A percentile compares a stretch with the other conserved stretches of the same genome.
Conservation (phyloP, 140 eudicot species). For the Bidens hawaiensis region DNA sequence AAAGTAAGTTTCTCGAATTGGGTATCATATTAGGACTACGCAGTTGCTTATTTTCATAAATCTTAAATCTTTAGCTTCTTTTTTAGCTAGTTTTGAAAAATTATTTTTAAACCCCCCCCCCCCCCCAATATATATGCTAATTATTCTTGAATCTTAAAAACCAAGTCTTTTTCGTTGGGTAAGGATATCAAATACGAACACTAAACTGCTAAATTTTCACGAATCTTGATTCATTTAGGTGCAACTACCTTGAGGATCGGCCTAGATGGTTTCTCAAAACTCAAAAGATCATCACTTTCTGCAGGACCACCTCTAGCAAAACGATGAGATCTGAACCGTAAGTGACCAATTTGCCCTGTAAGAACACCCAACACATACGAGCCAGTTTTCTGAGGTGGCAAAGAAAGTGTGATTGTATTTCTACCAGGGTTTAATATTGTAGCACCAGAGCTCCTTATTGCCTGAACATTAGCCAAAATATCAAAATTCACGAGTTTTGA, state of each 20-base stretch:
- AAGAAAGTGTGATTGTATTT: conserved; percentile 63
- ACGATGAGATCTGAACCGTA: conserved; percentile 94
- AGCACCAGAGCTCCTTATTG: conserved; percentile 72
- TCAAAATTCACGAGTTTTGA: not conserved
- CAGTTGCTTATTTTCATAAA: not conserved
- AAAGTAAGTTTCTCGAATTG: not conserved
- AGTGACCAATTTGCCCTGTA: conserved; percentile 92
- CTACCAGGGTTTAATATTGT: conserved; percentile 80
- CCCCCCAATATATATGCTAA: too few species aligned
- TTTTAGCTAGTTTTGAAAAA: conserved; percentile 8
- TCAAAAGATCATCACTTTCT: conserved; percentile 95
- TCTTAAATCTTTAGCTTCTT: not conserved
- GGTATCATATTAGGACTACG: not conserved
- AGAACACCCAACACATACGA: conserved; percentile 94
- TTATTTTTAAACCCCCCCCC: too few species aligned
- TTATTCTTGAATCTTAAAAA: not conserved
- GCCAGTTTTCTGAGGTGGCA: conserved; percentile 98
- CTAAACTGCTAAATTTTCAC: not conserved
- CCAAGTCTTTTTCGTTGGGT: not conserved
- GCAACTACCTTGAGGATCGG: conserved; percentile 81
- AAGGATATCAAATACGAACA: conserved; percentile 3
- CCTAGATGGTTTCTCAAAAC: conserved; percentile 94
- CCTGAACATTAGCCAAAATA: conserved; percentile 36
- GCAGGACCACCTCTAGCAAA: conserved; percentile 90
- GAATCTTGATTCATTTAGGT: not conserved